Conservation (phyloP, 495 filamentous ascomycete genomes). For the Jackrogersella multiformis region DNA sequence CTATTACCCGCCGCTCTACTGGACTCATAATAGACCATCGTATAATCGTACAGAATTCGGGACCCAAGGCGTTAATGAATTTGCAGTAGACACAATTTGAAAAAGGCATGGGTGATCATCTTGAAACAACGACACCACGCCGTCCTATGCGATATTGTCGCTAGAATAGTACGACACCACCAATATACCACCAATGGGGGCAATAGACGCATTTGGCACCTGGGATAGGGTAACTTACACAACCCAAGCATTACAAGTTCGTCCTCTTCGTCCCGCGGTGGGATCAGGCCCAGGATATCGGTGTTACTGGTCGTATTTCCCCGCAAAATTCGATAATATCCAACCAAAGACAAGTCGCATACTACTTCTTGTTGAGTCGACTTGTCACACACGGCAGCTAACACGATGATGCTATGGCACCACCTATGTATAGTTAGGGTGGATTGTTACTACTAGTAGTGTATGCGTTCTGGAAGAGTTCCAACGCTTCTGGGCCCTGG, state of each 20-base stretch:
- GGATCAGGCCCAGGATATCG: constrained; percentile 43
- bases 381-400: constrained; percentile 38
- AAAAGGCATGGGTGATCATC: constrained; percentile 33
- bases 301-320: constrained; percentile 48
- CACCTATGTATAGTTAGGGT: constrained; percentile 24
- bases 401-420: constrained; percentile 15
- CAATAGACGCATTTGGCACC: constrained; percentile 8
- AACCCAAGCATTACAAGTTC: constrained; percentile 24
- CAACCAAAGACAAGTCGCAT: constrained; percentile 35
- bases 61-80: constrained; percentile 30
- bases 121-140: constrained; percentile 39
- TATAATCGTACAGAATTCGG: constrained; percentile 26
- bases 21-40: constrained; percentile 24
- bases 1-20: constrained; percentile 33
- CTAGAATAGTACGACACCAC: constrained; percentile 22
- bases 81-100: constrained; percentile 21
- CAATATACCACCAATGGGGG: constrained; percentile 33
- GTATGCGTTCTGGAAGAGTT: constrained; percentile 42
- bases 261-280: constrained; percentile 35
- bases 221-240: constrained; percentile 36
- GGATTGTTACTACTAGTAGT: too few relatives aligned
- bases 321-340: constrained; percentile 44
- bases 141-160: constrained; percentile 17
- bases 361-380: constrained; percentile 23
- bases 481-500: constrained; percentile 10